A percentile compares a stretch with the other conserved stretches of the same genome.
Evolutionary conservation across 306 rosid genomes (phyloP).

Genomic region (Pyrus pyrifolia): DNA sequence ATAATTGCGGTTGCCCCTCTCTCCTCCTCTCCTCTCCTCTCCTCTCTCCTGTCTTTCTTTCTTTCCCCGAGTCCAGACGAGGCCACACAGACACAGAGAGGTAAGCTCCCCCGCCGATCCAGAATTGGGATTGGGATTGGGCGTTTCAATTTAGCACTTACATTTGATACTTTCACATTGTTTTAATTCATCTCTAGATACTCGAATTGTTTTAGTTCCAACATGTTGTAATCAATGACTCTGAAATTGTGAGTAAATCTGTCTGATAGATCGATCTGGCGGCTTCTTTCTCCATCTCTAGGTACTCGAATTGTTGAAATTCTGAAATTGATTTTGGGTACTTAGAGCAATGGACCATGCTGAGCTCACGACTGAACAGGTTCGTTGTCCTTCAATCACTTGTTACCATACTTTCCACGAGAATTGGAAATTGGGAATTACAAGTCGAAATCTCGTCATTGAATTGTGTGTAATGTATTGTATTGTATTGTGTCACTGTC

Average conservation of each 20-base stretch:
- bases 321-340: slow-evolving; percentile 12
- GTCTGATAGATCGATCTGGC: background rate
- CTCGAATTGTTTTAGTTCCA: too few relatives aligned
- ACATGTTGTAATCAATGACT: background rate
- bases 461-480: background rate
- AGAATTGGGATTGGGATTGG: background rate
- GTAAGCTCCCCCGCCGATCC: background rate
- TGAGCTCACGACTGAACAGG: slow-evolving; percentile 84
- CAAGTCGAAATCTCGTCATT: background rate
- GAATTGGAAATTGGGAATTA: background rate
- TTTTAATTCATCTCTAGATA: too few relatives aligned
- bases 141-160: background rate
- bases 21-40: background rate
- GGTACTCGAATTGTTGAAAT: slow-evolving; percentile 4
- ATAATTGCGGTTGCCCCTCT: background rate
- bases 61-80: background rate
- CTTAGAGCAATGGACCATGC: slow-evolving; percentile 51
- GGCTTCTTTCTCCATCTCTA: slow-evolving; percentile 9
- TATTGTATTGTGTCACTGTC: background rate
- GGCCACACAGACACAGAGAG: background rate
- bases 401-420: background rate
- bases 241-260: background rate
- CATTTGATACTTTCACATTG: background rate
- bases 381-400: slow-evolving; percentile 19
- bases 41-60: background rate